A percentile compares a stretch with the other conserved stretches of the same genome.
Evolutionary conservation across 495 filamentous ascomycete species (phyloP).

Genomic region (Lasiosphaeris hirsuta): DNA sequence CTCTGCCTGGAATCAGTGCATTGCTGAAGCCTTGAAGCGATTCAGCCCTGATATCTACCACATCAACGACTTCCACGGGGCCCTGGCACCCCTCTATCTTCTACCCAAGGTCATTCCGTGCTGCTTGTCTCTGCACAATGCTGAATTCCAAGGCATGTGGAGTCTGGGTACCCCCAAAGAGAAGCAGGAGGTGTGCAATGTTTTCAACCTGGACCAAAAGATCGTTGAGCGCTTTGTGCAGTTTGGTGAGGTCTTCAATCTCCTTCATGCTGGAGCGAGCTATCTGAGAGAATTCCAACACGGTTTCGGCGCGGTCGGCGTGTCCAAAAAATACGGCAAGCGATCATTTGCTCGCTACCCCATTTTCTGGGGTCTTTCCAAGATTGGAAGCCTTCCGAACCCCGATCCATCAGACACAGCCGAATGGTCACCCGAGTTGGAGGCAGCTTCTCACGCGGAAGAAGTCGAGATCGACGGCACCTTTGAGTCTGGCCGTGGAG

Average conservation of each 20-base stretch:
- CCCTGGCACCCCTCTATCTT: slow-evolving; percentile 64
- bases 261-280: slow-evolving; percentile 67
- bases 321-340: slow-evolving; percentile 71
- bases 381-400: slow-evolving; percentile 67
- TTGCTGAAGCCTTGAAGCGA: slow-evolving; percentile 54
- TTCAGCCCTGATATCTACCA: slow-evolving; percentile 69
- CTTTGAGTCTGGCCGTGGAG: slow-evolving; percentile 54
- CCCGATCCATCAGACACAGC: slow-evolving; percentile 70
- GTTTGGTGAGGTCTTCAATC: slow-evolving; percentile 66
- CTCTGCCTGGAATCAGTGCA: slow-evolving; percentile 69
- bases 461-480: slow-evolving; percentile 53
- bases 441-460: slow-evolving; percentile 33
- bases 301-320: slow-evolving; percentile 71
- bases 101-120: slow-evolving; percentile 57
- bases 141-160: slow-evolving; percentile 70
- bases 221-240: slow-evolving; percentile 56
- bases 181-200: slow-evolving; percentile 60
- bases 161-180: slow-evolving; percentile 38
- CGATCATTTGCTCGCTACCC: slow-evolving; percentile 70
- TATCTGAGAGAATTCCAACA: slow-evolving; percentile 71
- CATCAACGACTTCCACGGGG: slow-evolving; percentile 76
- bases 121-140: slow-evolving; percentile 49
- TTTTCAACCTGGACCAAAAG: slow-evolving; percentile 58
- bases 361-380: slow-evolving; percentile 71
- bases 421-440: slow-evolving; percentile 55